Evolutionary conservation across 805 yeast genomes (phyloP), one percentile per base, ranked within the genome.

Genomic region (Ascoidea tarda): DNA sequence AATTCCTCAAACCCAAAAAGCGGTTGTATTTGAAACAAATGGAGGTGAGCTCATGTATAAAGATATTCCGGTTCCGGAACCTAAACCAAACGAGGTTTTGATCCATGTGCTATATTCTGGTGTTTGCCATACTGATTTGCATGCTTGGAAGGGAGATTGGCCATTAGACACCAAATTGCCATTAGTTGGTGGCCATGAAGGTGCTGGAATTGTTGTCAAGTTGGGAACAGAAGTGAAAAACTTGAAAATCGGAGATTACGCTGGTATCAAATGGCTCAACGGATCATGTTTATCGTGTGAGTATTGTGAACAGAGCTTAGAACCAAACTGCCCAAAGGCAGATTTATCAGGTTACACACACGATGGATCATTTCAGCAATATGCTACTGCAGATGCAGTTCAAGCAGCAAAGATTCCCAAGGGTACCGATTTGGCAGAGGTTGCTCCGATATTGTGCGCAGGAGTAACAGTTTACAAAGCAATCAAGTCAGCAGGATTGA

Each of bases 321-420:
- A 79, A 65, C 69, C 82, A 49, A 76, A 74, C 63, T 79, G 84
- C 69, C 80, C 69, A 28, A 55, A 59, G 16, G 79, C 78, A 14
- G 79, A 72, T 54, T 67, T 76, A 54, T 75, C 78, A 10, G 82
- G 82, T 57, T 76, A 75, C 66, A 74, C 79, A 12, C 79, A 74
- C 56, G 79, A 76, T 58, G 82, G 96, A 56, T 79, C 93, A 16
- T 86, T 87, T 80, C 95, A 87, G 69, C 87, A 87, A 69, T 87
- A 84, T 65, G 91, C 90, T 45, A 81, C 90, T 47, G 95, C 90
- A 44, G 89, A 86, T 67, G 89, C 91, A 32, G 74, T 83, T 50
- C 93, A 86, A 64, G 95, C 93, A 38, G 93, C 95, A n/a, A 71
- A 74, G 57, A 77, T 87, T 59, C 88, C 93, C 49, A 63, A 75